phyloP scores from a whole-genome alignment of 1,139 yeast genomes.

The Saccharomycopsis hybrid region DNA sequence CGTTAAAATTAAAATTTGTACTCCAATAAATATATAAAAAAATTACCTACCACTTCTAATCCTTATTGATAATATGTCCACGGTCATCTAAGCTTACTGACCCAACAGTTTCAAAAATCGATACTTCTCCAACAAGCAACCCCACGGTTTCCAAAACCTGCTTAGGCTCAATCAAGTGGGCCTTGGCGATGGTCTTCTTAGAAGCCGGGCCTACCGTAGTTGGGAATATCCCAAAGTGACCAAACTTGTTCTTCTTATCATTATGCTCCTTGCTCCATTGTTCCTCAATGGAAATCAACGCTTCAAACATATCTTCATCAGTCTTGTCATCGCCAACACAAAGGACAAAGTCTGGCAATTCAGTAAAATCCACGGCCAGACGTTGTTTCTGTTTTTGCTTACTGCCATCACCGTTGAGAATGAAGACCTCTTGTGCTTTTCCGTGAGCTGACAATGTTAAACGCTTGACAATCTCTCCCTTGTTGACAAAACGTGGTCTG shows the following conservation, averaged over 20 bases:
- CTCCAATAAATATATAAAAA: too few relatives aligned
- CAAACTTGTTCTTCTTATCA: neutral
- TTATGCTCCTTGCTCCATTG: constrained; percentile 30
- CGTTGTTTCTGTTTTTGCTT: constrained; percentile 33
- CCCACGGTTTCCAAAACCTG: constrained; percentile 86
- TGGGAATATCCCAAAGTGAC: constrained; percentile 64
- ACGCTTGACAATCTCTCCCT: constrained; percentile 90
- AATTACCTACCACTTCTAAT: too few relatives aligned
- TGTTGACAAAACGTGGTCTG: constrained; percentile 87
- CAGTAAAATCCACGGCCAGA: constrained; percentile 17
- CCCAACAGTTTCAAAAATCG: constrained; percentile 71
- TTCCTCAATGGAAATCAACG: constrained; percentile 55
- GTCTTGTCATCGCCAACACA: constrained; percentile 96
- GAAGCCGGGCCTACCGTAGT: constrained; percentile 95
- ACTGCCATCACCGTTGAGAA: neutral
- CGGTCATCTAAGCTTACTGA: constrained; percentile 68
- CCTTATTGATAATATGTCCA: constrained; percentile 53
- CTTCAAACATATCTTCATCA: constrained; percentile 93
- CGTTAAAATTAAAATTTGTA: too few relatives aligned
- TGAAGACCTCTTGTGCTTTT: neutral
- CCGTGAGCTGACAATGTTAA: constrained; percentile 44
- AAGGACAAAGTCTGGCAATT: constrained; percentile 73
- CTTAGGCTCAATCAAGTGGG: constrained; percentile 80
- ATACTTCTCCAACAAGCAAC: constrained; percentile 65
- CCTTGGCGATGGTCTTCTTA: constrained; percentile 79